Base-by-base conservation (phyloP, 495 filamentous ascomycete species). In the Chaetomidium leptoderma region DNA sequence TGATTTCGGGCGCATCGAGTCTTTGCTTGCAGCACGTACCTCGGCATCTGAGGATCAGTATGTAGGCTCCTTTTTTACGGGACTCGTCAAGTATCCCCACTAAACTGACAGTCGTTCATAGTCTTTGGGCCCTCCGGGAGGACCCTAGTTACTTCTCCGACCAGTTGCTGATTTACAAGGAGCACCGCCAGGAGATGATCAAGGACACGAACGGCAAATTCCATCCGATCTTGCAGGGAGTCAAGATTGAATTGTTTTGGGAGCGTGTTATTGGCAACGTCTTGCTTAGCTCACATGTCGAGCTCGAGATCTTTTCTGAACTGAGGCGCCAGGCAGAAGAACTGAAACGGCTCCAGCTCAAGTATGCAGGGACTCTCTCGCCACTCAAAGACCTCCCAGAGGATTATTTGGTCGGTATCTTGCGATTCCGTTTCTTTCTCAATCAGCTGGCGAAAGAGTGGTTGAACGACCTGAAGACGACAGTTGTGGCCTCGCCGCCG, bases 61-160 rank as follows among this genome's bases (percentile, higher is more conserved):
- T n/a, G n/a, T n/a, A n/a, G n/a, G n/a, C n/a, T n/a, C n/a, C n/a
- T n/a, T n/a, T n/a, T n/a, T n/a, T n/a, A n/a, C n/a, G n/a, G n/a
- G n/a, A n/a, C n/a, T n/a, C n/a, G n/a, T n/a, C n/a, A n/a, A n/a
- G n/a, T n/a, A n/a, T n/a, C n/a, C n/a, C n/a, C n/a, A n/a, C n/a
- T n/a, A n/a, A 43, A 43, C 1, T 2, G 8, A 21, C n/a, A n/a
- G n/a, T n/a, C n/a, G n/a, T n/a, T n/a, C n/a, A n/a, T n/a, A n/a
- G n/a, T n/a, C 37, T 84, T 8, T 79, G 74, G 75, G 57, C 71
- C 1, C 61, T 84, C 39, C 72, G 82, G 16, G 80, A 83, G 53
- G 79, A 85, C 61, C 80, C 82, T 0, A 69, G 54, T 7, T 85
- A 82, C 58, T 83, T 84, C 44, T 62, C 61, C 5, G 64, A 68